Conservation (phyloP, 345 rosid species). For the Ailanthus altissimus region DNA sequence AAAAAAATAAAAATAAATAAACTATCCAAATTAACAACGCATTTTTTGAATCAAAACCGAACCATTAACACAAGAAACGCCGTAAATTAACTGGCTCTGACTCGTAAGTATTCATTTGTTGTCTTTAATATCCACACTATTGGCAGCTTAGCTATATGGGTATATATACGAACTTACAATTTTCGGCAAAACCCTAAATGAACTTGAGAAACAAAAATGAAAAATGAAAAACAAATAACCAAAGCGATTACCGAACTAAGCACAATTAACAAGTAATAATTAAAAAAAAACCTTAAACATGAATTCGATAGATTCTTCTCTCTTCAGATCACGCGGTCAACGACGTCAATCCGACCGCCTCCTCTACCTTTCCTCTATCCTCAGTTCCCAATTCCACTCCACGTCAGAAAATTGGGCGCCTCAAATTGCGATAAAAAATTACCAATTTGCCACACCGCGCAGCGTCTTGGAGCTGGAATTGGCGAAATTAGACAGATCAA, state of each 20-base stretch:
- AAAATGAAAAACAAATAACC: not conserved
- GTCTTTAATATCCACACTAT: not conserved
- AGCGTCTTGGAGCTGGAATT: not conserved
- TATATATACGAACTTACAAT: not conserved
- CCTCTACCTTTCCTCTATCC: not conserved
- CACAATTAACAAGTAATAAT: not conserved
- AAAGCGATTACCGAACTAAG: not conserved
- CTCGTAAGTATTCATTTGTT: not conserved
- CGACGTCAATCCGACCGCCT: not conserved
- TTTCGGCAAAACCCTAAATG: not conserved
- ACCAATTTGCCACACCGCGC: not conserved
- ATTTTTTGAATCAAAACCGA: not conserved
- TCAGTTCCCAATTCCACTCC: not conserved
- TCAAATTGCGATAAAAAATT: not conserved
- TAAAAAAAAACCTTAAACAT: not conserved
- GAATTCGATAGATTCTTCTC: not conserved
- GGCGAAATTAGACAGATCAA: conserved; percentile 16
- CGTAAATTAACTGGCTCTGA: not conserved
- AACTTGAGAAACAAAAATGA: not conserved
- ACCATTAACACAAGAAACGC: not conserved
- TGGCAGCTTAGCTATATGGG: not conserved
- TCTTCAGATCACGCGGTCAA: conserved; percentile 15
- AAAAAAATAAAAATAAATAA: too few relatives aligned
- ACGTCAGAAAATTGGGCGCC: not conserved
- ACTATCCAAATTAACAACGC: not conserved